Conservation (phyloP, 257 asterid genomes). For the Ocimum tenuiflorum region DNA sequence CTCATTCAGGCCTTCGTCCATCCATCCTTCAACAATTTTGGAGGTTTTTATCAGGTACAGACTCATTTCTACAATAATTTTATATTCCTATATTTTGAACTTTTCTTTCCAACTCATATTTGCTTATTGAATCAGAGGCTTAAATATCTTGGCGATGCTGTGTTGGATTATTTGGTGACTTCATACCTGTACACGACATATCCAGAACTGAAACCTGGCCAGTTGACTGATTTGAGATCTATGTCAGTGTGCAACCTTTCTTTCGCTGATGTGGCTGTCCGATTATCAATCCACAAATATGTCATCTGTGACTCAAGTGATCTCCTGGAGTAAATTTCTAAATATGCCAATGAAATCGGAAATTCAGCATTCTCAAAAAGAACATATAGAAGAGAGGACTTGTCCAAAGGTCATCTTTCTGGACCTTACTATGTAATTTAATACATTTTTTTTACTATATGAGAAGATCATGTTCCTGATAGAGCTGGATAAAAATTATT, state of each 20-base stretch:
- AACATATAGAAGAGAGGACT: conserved; percentile 44
- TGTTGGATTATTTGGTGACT: conserved; percentile 89
- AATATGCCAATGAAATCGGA: conserved; percentile 45
- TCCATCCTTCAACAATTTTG: conserved; percentile 77
- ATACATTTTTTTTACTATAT: background rate
- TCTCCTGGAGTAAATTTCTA: conserved; percentile 55
- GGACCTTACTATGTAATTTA: background rate
- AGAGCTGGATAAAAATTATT: too few relatives aligned
- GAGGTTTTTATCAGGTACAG: conserved; percentile 91
- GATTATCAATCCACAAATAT: conserved; percentile 48
- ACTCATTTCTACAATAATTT: background rate
- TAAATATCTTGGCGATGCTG: conserved; percentile 96
- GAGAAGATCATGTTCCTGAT: background rate
- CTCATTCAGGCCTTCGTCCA: conserved; percentile 92
- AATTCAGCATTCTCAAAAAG: conserved; percentile 30
- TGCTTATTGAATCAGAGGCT: conserved; percentile 57
- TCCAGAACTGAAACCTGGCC: conserved; percentile 87
- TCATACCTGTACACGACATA: conserved; percentile 71
- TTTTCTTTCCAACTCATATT: background rate
- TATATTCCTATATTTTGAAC: background rate
- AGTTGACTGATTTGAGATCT: conserved; percentile 87
- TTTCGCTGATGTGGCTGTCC: conserved; percentile 73
- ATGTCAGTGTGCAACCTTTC: conserved; percentile 57
- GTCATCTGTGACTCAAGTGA: conserved; percentile 52
- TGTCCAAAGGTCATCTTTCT: conserved; percentile 71